phyloP scores from a whole-genome alignment of 2,329 filamentous ascomycete genomes.

The Calycina herbarum region DNA sequence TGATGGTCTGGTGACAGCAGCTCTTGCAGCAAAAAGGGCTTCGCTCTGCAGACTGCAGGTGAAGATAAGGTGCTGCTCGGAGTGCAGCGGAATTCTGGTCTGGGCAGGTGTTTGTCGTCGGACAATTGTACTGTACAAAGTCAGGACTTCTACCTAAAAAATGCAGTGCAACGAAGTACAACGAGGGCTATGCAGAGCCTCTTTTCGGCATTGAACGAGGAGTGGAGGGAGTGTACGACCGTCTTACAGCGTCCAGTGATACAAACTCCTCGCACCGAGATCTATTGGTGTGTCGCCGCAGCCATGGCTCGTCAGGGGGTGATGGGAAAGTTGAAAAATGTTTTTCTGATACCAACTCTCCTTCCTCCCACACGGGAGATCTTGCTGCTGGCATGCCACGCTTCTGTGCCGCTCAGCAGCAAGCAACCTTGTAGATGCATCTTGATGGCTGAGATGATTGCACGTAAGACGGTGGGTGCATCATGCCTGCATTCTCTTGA shows the following conservation, averaged over 20 bases:
- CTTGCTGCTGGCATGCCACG: constrained; percentile 3
- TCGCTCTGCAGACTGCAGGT: not conserved
- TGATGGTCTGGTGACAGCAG: constrained; percentile 1
- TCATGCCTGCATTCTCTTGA: not conserved
- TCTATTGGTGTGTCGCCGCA: not conserved
- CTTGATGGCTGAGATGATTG: not conserved
- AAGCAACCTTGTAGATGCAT: not conserved
- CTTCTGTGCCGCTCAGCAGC: not conserved
- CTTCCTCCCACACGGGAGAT: constrained; percentile 3
- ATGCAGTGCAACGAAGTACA: constrained; percentile 2
- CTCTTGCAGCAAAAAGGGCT: constrained; percentile 1
- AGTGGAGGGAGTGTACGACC: not conserved
- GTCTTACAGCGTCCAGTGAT: not conserved
- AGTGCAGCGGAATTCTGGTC: not conserved
- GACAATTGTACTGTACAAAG: not conserved
- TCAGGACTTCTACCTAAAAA: not conserved
- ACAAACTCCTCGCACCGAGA: not conserved
- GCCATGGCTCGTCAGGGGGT: not conserved
- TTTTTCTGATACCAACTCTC: not conserved
- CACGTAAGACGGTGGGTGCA: not conserved
- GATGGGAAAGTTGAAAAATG: not conserved
- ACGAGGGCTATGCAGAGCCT: not conserved
- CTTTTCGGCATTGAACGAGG: constrained; percentile 1
- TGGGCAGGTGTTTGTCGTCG: not conserved
- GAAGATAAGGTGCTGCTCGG: not conserved